Conservation (phyloP, 345 rosid genomes). For the Arabidopsis suecica region DNA sequence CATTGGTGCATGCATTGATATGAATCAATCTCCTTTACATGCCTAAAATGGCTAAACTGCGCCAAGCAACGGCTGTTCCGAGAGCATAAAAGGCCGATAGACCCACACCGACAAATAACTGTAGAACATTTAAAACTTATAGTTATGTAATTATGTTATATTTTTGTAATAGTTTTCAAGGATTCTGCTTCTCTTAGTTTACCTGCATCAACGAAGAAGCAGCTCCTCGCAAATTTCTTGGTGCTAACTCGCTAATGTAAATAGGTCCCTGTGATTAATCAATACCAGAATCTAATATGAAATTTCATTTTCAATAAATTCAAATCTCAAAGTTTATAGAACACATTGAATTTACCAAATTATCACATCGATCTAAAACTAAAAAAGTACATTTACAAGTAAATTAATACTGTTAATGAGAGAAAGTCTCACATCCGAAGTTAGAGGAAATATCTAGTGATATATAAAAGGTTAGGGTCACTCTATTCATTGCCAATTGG, state of each 20-base stretch:
- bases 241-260: slow-evolving; percentile 44
- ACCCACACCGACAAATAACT: slow-evolving; percentile 40
- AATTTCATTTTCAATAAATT: background rate
- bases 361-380: background rate
- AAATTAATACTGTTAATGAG: background rate
- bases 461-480: no score
- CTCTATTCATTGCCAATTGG: no score
- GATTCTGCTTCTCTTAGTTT: slow-evolving; percentile 4
- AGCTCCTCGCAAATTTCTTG: slow-evolving; percentile 40
- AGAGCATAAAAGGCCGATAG: slow-evolving; percentile 36
- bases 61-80: slow-evolving; percentile 42
- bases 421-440: no score
- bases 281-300: background rate
- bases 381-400: background rate
- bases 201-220: slow-evolving; percentile 40
- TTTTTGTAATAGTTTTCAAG: background rate
- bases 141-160: background rate
- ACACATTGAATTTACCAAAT: slow-evolving; percentile 44
- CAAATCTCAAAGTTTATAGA: background rate
- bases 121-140: background rate
- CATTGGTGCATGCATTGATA: background rate
- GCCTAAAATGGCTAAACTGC: slow-evolving; percentile 45
- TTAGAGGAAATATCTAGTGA: no score
- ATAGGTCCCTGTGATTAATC: slow-evolving; percentile 36
- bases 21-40: background rate